Conservation (phyloP, 371 early-diverging fungal genomes). For the Lichtheimia ramosa region DNA sequence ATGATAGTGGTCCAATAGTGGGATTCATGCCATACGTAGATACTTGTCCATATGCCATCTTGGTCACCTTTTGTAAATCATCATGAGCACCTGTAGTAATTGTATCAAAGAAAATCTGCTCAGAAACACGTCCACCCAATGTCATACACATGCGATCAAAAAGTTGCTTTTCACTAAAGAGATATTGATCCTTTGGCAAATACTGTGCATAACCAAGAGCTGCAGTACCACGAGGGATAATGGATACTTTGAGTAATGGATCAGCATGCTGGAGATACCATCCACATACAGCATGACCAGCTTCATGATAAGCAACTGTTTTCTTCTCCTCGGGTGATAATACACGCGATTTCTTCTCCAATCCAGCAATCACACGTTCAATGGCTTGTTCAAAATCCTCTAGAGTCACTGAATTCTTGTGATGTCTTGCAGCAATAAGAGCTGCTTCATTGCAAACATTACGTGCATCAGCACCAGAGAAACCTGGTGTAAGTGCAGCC, state of each 20-base stretch:
- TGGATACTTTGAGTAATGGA: conserved; percentile 96
- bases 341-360: conserved; percentile 95
- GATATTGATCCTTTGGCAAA: conserved; percentile 95
- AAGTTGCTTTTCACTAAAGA: conserved; percentile 90
- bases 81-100: conserved; percentile 92
- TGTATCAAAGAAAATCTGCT: conserved; percentile 90
- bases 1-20: conserved; percentile 86
- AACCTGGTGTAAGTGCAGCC: conserved; percentile 95
- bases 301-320: conserved; percentile 98
- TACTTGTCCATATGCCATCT: conserved; percentile 95
- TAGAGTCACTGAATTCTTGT: conserved; percentile 75
- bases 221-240: conserved; percentile 95
- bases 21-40: conserved; percentile 94
- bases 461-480: conserved; percentile 94
- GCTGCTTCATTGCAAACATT: conserved; percentile 99
- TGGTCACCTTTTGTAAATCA: conserved; percentile 96
- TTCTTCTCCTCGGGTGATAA: conserved; percentile 97
- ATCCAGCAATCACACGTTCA: conserved; percentile 97
- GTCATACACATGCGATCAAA: conserved; percentile 98
- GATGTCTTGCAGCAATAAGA: conserved; percentile 92
- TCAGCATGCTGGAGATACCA: conserved; percentile 97
- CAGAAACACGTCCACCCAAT: conserved; percentile 95
- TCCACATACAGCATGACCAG: conserved; percentile 98
- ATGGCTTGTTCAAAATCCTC: conserved; percentile 96
- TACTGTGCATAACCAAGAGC: conserved; percentile 99